Evolutionary conservation across 2,329 filamentous ascomycete species (phyloP).

Genomic region (Phoma sp.): DNA sequence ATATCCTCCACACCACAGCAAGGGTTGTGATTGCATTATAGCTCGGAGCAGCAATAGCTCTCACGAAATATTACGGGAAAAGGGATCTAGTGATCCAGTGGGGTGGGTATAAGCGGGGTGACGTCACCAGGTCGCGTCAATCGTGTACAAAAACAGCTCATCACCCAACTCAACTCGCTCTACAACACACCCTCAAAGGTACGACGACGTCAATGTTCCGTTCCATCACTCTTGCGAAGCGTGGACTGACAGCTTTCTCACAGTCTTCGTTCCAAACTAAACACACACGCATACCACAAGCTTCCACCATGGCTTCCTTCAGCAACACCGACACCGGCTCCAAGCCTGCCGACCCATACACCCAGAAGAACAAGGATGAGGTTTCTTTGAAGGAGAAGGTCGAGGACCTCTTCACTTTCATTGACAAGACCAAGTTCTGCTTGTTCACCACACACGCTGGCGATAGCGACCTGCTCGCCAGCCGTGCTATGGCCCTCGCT

Average conservation of each 20-base stretch:
- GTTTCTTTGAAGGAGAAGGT: constrained; percentile 75
- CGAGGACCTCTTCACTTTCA: constrained; percentile 73
- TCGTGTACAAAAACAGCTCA: constrained; percentile 7
- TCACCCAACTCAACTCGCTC: not conserved
- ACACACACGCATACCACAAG: constrained; percentile 16
- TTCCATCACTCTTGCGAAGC: constrained; percentile 11
- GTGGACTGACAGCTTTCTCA: constrained; percentile 27
- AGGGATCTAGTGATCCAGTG: not conserved
- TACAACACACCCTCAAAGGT: constrained; percentile 11
- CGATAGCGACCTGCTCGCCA: constrained; percentile 70
- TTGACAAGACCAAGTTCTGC: constrained; percentile 77
- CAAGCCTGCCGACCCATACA: constrained; percentile 75
- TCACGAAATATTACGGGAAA: not conserved
- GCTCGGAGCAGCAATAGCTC: not conserved
- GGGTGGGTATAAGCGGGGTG: not conserved
- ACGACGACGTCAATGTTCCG: constrained; percentile 20
- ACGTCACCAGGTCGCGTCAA: constrained; percentile 7
- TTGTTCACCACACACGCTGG: constrained; percentile 84
- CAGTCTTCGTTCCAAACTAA: constrained; percentile 23
- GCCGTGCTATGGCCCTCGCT: constrained; percentile 85
- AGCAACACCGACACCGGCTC: constrained; percentile 50
- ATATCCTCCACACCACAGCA: too few species aligned
- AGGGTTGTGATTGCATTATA: too few species aligned
- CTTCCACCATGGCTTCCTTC: constrained; percentile 43
- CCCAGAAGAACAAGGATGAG: constrained; percentile 76